These are phyloP conservation scores for Pyrenophora seminiperda DNA, from an alignment of 2,329 filamentous ascomycete genomes.

Conservation along the genomic window DNA sequence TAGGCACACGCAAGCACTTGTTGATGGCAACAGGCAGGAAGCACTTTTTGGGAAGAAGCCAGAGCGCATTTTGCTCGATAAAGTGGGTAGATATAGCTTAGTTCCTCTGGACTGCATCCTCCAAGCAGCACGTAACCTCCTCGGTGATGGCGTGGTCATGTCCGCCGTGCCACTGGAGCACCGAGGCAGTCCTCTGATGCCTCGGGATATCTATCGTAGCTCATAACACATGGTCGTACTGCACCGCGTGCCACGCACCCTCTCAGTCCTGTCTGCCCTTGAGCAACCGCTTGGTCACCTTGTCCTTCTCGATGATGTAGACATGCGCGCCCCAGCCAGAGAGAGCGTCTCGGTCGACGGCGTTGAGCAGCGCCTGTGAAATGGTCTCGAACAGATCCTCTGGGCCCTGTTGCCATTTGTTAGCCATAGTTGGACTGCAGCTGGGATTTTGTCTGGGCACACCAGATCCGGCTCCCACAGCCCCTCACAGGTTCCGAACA, in stretches of 20 bases:
- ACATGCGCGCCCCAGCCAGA: conserved; percentile 98
- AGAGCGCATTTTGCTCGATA: no score
- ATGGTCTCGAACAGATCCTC: conserved; percentile 98
- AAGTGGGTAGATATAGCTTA: no score
- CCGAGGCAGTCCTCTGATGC: conserved; percentile 1
- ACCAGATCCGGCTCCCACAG: conserved; percentile 98
- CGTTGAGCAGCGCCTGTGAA: conserved; percentile 92
- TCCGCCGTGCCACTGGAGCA: conserved; percentile 18
- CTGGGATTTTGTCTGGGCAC: conserved; percentile 19
- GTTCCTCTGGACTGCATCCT: not conserved
- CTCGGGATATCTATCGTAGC: conserved; percentile 15
- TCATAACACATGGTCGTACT: conserved; percentile 18
- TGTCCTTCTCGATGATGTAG: conserved; percentile 99
- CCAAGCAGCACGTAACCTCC: not conserved
- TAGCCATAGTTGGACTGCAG: conserved; percentile 4
- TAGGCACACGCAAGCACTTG: no score
- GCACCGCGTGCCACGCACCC: conserved; percentile 16
- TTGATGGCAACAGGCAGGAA: no score
- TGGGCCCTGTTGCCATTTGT: conserved; percentile 63
- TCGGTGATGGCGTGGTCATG: not conserved
- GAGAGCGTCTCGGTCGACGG: conserved; percentile 93
- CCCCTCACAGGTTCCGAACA: conserved; percentile 98
- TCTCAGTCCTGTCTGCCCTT: conserved; percentile 88
- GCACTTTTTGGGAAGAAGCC: no score
- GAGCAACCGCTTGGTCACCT: conserved; percentile 97